Conservation (phyloP, 305 asterid genomes). For the Rubia tinctorum region DNA sequence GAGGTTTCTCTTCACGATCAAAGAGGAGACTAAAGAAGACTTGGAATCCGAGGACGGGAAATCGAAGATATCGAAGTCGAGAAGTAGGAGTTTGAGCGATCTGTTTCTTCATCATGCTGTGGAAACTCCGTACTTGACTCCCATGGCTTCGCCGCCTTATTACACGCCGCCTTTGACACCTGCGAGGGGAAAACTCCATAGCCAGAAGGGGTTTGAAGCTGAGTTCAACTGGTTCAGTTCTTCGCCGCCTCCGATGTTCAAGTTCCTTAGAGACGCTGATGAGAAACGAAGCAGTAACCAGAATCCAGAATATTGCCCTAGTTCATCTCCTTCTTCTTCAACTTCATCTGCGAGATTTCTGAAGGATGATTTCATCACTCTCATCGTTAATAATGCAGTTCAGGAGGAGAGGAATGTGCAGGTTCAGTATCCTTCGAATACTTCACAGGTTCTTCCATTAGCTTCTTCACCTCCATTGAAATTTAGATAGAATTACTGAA, state of each 20-base stretch:
- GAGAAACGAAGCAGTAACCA: slow-evolving; percentile 30
- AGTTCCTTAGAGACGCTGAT: slow-evolving; percentile 60
- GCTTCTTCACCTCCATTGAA: slow-evolving; percentile 29
- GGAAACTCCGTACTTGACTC: slow-evolving; percentile 65
- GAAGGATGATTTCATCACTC: slow-evolving; percentile 27
- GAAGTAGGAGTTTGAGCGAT: slow-evolving; percentile 52
- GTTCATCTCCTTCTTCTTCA: slow-evolving; percentile 4
- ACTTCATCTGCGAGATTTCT: slow-evolving; percentile 21
- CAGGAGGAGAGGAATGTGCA: slow-evolving; percentile 20
- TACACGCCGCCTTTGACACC: slow-evolving; percentile 80
- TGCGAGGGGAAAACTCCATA: neutral
- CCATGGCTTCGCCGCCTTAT: slow-evolving; percentile 53
- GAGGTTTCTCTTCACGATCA: slow-evolving; percentile 68
- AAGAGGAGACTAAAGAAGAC: slow-evolving; percentile 72
- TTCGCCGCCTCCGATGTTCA: slow-evolving; percentile 62
- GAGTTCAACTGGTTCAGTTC: slow-evolving; percentile 39
- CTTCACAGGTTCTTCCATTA: slow-evolving; percentile 35
- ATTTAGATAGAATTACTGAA: slow-evolving; percentile 6
- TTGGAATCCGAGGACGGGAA: slow-evolving; percentile 69
- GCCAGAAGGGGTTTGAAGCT: slow-evolving; percentile 26
- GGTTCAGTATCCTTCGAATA: slow-evolving; percentile 25
- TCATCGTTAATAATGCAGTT: slow-evolving; percentile 22
- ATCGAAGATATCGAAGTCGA: slow-evolving; percentile 26
- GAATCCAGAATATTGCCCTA: neutral
- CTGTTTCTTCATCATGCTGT: slow-evolving; percentile 26